phyloP scores from a whole-genome alignment of 257 asterid genomes.

The Marsdenia floribunda region DNA sequence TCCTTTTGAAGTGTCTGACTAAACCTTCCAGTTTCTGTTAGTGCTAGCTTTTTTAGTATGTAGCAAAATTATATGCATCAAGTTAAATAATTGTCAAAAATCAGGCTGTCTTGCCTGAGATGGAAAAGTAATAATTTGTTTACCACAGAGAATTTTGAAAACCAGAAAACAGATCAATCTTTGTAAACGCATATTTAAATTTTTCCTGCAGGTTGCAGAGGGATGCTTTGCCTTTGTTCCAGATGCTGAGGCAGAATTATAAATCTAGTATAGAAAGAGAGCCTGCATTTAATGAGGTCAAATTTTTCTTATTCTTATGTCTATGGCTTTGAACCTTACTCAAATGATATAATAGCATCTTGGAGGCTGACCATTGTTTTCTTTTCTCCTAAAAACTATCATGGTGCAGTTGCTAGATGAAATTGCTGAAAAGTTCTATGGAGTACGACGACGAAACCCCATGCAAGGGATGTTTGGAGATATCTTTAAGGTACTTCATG shows the following conservation, averaged over 20 bases:
- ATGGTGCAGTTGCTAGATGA: constrained; percentile 73
- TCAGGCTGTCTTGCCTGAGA: background rate
- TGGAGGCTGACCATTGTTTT: constrained; percentile 10
- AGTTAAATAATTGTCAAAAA: no score
- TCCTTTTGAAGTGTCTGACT: background rate
- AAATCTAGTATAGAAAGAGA: constrained; percentile 64
- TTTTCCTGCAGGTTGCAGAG: constrained; percentile 70
- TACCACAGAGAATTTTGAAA: background rate
- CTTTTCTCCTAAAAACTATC: constrained; percentile 3
- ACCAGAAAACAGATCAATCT: background rate
- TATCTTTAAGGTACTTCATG: constrained; percentile 50
- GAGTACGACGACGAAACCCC: constrained; percentile 63
- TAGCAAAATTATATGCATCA: background rate
- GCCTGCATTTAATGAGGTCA: constrained; percentile 65
- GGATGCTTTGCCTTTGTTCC: constrained; percentile 90
- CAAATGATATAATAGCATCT: background rate
- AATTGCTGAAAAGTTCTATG: constrained; percentile 78
- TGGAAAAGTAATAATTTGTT: background rate
- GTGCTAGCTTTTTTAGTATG: background rate
- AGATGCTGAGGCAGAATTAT: constrained; percentile 74
- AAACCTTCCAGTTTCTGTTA: background rate
- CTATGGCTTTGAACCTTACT: background rate
- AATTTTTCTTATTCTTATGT: constrained; percentile 3
- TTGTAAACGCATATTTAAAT: constrained; percentile 13
- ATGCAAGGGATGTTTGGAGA: constrained; percentile 98